These are phyloP conservation scores for Bruguiera sexangula DNA, from an alignment of 345 rosid genomes.

Conservation along the genomic window DNA sequence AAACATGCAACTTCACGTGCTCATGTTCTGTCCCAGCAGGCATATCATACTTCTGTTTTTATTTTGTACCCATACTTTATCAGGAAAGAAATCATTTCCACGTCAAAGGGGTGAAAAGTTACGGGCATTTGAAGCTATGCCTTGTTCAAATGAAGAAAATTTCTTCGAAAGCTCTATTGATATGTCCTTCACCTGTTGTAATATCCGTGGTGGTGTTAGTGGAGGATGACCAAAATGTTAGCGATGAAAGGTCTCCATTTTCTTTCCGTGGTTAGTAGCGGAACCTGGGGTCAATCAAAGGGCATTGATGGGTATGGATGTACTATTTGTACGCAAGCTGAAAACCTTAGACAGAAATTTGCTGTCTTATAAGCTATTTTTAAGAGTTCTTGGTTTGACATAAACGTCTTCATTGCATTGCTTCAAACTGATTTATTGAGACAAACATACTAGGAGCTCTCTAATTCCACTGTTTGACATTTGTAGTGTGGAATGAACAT, in stretches of 20 bases:
- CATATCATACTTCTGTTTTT: conserved; percentile 6
- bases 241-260: conserved; percentile 22
- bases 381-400: conserved; percentile 21
- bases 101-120: conserved; percentile 12
- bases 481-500: too few species aligned
- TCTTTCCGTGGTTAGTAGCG: conserved; percentile 32
- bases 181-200: not conserved
- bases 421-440: too few species aligned
- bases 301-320: conserved; percentile 38
- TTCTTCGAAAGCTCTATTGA: conserved; percentile 13
- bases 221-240: conserved; percentile 42
- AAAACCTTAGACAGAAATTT: conserved; percentile 25
- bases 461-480: too few species aligned
- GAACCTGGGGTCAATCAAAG: conserved; percentile 35
- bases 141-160: conserved; percentile 7
- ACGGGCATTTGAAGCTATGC: conserved; percentile 19
- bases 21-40: not conserved
- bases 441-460: too few species aligned
- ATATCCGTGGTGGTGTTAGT: conserved; percentile 37
- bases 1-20: not conserved
- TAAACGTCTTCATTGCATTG: not conserved
- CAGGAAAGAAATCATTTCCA: conserved; percentile 23
- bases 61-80: conserved; percentile 11
- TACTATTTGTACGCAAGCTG: conserved; percentile 31
- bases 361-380: conserved; percentile 13